A percentile compares a stretch with the other conserved stretches of the same genome.
Evolutionary conservation across 345 rosid species (phyloP).

Genomic region (Mercurialis annua): DNA sequence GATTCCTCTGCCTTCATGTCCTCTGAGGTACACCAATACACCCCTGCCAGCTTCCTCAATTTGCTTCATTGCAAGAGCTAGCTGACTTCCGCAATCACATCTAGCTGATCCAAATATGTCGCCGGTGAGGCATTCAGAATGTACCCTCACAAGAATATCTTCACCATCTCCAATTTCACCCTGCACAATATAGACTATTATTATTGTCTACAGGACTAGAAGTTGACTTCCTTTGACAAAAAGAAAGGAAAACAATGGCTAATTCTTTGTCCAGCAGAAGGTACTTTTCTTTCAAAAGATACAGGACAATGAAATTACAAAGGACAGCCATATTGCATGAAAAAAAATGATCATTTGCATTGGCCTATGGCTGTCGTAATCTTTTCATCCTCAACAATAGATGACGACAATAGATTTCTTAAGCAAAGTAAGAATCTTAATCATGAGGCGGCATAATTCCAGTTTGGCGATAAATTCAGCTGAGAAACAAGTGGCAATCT

Average conservation of each 20-base stretch:
- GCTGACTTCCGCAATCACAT: slow-evolving; percentile 67
- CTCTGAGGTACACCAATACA: slow-evolving; percentile 65
- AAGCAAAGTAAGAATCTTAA: not conserved
- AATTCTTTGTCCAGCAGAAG: not conserved
- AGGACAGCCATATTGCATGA: not conserved
- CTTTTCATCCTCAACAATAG: not conserved
- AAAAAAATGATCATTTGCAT: not conserved
- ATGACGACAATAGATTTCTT: too few relatives aligned
- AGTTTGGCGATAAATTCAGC: not conserved
- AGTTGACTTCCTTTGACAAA: not conserved
- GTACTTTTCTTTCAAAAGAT: not conserved
- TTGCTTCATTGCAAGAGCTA: slow-evolving; percentile 75
- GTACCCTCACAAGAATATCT: slow-evolving; percentile 75
- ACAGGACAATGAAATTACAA: not conserved
- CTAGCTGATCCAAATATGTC: slow-evolving; percentile 73
- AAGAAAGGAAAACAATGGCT: not conserved
- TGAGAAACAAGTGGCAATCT: not conserved
- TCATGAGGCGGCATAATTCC: not conserved
- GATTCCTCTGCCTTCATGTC: slow-evolving; percentile 85
- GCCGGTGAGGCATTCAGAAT: slow-evolving; percentile 68
- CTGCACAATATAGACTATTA: slow-evolving; percentile 22
- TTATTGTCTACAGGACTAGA: not conserved
- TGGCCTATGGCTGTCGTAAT: not conserved
- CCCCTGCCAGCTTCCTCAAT: slow-evolving; percentile 67
- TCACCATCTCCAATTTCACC: slow-evolving; percentile 73